Percentiles rank a stretch among this genome's conserved stretches.
phyloP scores from a whole-genome alignment of 2,329 filamentous ascomycete genomes.

The Calonectria pseudoreteaudii region DNA sequence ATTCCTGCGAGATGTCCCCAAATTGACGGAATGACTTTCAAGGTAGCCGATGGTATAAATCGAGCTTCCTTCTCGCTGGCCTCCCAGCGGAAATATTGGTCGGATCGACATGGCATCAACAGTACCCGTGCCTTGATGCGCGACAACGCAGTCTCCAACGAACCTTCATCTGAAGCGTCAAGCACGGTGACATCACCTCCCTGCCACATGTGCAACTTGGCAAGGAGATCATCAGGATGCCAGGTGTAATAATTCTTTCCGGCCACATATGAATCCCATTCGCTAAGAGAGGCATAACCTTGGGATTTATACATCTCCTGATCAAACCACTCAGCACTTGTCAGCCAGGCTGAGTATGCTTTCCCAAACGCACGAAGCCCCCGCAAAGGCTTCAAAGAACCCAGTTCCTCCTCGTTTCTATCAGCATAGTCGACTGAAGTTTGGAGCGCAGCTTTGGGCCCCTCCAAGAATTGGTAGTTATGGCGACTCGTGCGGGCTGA shows the following conservation, averaged over 20 bases:
- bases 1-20: slow-evolving; percentile 53
- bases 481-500: slow-evolving; percentile 59
- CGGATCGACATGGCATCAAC: slow-evolving; percentile 71
- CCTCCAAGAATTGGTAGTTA: slow-evolving; percentile 61
- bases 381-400: neutral
- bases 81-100: slow-evolving; percentile 71
- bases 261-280: slow-evolving; percentile 47
- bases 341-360: slow-evolving; percentile 60
- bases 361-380: slow-evolving; percentile 58
- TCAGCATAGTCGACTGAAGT: slow-evolving; percentile 55
- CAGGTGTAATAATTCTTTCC: slow-evolving; percentile 51
- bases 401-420: slow-evolving; percentile 27
- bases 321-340: slow-evolving; percentile 59
- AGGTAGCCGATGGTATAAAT: slow-evolving; percentile 41
- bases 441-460: slow-evolving; percentile 55
- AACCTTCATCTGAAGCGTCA: slow-evolving; percentile 32
- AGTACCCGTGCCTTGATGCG: slow-evolving; percentile 72
- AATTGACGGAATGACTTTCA: slow-evolving; percentile 49
- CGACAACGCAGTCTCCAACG: slow-evolving; percentile 65
- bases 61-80: slow-evolving; percentile 49
- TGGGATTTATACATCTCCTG: slow-evolving; percentile 51
- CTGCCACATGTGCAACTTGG: slow-evolving; percentile 59
- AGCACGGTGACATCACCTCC: slow-evolving; percentile 48
- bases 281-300: slow-evolving; percentile 51
- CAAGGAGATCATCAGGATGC: slow-evolving; percentile 57